phyloP scores from a whole-genome alignment of 2,329 filamentous ascomycete species.

The Sclerotinia minor region DNA sequence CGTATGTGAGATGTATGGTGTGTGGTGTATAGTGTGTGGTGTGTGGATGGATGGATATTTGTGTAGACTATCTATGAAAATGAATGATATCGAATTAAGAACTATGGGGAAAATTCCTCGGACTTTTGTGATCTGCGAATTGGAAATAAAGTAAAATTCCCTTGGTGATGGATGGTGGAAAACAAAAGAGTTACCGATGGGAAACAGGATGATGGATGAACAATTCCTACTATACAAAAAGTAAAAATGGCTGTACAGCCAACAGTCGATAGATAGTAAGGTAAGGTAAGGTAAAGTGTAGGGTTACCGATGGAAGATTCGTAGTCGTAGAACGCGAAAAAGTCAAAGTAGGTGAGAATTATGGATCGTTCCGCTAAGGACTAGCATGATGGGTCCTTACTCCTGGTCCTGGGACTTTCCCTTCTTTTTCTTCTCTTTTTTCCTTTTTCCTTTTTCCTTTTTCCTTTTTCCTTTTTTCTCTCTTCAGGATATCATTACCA shows the following conservation, averaged over 20 bases:
- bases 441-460: neutral
- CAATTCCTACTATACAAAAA: neutral
- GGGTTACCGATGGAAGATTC: neutral
- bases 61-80: constrained; percentile 8
- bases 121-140: neutral
- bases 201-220: neutral
- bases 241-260: constrained; percentile 12
- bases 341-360: constrained; percentile 1
- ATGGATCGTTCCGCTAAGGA: constrained; percentile 13
- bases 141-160: neutral
- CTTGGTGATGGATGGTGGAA: neutral
- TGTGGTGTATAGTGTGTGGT: too few species aligned
- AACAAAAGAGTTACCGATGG: neutral
- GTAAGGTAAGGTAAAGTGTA: too few species aligned
- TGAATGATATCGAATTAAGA: constrained; percentile 8
- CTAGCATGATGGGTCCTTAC: neutral
- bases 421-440: neutral
- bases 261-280: too few species aligned
- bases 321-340: neutral
- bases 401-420: neutral
- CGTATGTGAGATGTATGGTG: neutral
- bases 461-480: too few species aligned
- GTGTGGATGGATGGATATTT: neutral
- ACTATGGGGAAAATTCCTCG: neutral
- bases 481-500: neutral